Base-by-base conservation (phyloP, 2,329 filamentous ascomycete genomes). In the Microcyclosporella mali region DNA sequence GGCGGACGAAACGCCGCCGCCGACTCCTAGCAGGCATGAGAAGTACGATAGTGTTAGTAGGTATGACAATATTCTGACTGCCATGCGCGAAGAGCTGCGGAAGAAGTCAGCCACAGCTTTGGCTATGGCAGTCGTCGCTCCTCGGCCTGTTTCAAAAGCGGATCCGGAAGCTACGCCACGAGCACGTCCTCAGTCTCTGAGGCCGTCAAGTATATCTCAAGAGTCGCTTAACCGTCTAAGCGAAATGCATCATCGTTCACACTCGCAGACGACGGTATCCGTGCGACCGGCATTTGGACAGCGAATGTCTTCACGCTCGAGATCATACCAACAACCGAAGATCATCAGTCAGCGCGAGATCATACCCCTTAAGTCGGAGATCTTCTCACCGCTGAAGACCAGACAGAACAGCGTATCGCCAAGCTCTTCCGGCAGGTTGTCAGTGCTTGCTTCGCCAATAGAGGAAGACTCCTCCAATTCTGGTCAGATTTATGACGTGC, bases 301-400 rank as follows among this genome's bases (percentile, higher is more conserved):
- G 29, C 50, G 59, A 11, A 39, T 55, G 3, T 53, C 56, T 11
- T 59, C 58, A 4, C 45, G 56, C 28, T 55, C 53, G 3, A 45
- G 53, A 33, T 56, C 58, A 10, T 62, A 62, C 34, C 48, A 55
- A 17, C 50, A 56, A 40, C 58, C 59, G 4, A 61, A 59, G 41
- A 56, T 61, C 15, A 52, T 58, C 27, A 50, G 52, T 8, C 56
- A 60, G 44, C 46, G 52, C 17, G 49, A 56, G 33, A 54, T 48
- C 4, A 57, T 63, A 16, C 58, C 58, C 12, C 42, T 62, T 12
- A 61, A 62, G 45, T 51, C 53, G 3, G 61, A 62, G 31, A 46
- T 63, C 19, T 63, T 63, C 45, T 63, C 60, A 16, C 61, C 61
- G 3, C 46, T 63, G 11, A 62, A 62, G 49, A 54, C 49, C 9